phyloP scores from a whole-genome alignment of 306 rosid genomes.

The Inga leiocalycina region DNA sequence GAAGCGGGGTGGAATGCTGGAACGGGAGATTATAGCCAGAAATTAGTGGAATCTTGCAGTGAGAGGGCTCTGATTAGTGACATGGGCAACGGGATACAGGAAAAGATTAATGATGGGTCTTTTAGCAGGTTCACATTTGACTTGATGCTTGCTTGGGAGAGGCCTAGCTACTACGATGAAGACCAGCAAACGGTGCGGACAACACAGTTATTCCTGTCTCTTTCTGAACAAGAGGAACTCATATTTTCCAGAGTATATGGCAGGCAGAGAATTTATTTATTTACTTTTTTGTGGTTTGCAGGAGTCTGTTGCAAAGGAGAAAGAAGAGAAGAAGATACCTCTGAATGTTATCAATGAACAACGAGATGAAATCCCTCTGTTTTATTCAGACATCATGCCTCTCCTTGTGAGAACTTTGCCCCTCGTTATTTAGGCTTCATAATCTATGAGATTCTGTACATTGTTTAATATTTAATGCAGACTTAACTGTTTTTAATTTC shows the following conservation, averaged over 20 bases:
- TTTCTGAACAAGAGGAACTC: not conserved
- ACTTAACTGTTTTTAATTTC: not conserved
- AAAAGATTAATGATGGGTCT: constrained; percentile 58
- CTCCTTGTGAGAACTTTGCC: constrained; percentile 68
- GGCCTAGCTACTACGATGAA: constrained; percentile 58
- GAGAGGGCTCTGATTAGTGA: constrained; percentile 53
- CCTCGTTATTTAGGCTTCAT: not conserved
- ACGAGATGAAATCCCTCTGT: constrained; percentile 77
- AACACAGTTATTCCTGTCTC: not conserved
- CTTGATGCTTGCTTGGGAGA: constrained; percentile 93
- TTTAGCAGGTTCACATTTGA: constrained; percentile 74
- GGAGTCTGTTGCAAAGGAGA: constrained; percentile 75
- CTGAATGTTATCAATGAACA: constrained; percentile 36
- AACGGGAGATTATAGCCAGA: constrained; percentile 48
- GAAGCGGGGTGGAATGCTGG: constrained; percentile 65
- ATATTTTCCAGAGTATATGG: not conserved
- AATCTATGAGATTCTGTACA: not conserved
- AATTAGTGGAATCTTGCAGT: constrained; percentile 75
- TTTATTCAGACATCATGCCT: constrained; percentile 93
- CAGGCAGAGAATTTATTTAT: not conserved
- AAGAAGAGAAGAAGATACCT: constrained; percentile 59
- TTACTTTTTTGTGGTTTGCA: constrained; percentile 37
- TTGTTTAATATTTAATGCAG: not conserved
- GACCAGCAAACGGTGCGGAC: constrained; percentile 41
- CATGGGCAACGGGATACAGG: constrained; percentile 46